Conservation (phyloP, 352 stramenopile genomes). For the Thalassiosira mediterranea region DNA sequence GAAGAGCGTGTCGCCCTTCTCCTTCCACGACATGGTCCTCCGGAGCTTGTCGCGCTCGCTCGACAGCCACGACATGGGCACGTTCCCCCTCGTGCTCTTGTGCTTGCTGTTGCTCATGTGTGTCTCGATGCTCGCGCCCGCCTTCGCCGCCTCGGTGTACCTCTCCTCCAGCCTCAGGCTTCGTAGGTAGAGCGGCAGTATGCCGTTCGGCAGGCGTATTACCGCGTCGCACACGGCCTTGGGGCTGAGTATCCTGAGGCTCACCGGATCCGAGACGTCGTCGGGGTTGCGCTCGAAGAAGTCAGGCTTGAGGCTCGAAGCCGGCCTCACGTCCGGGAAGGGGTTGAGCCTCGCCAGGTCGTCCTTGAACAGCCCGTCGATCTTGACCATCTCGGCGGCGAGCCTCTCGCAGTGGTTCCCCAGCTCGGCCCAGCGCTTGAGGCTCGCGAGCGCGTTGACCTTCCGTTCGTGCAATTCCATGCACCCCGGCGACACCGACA, state of each 20-base stretch:
- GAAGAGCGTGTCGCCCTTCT: conserved; percentile 72
- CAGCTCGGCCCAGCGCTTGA: conserved; percentile 77
- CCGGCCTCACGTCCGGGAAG: conserved; percentile 52
- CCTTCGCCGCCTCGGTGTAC: conserved; percentile 61
- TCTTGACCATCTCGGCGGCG: conserved; percentile 55
- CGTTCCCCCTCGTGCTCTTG: conserved; percentile 39
- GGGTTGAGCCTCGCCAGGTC: conserved; percentile 67
- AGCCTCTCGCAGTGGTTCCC: conserved; percentile 71
- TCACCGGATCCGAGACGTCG: conserved; percentile 24
- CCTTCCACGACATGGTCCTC: conserved; percentile 63
- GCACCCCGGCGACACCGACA: conserved; percentile 53
- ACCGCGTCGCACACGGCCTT: conserved; percentile 50
- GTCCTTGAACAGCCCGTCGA: conserved; percentile 69
- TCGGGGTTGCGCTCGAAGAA: conserved; percentile 62
- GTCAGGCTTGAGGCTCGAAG: conserved; percentile 50
- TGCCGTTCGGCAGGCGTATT: conserved; percentile 56
- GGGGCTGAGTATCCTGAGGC: conserved; percentile 39
- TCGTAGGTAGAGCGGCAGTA: conserved; percentile 68
- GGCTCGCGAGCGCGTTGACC: conserved; percentile 50
- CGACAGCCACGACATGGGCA: conserved; percentile 48
- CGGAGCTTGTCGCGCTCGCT: conserved; percentile 63
- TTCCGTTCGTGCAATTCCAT: conserved; percentile 63
- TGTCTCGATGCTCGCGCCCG: conserved; percentile 37
- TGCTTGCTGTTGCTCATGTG: conserved; percentile 55
- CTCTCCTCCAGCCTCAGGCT: conserved; percentile 77